Evolutionary conservation across 805 yeast species (phyloP).

Genomic region (Lipomyces orientalis): DNA sequence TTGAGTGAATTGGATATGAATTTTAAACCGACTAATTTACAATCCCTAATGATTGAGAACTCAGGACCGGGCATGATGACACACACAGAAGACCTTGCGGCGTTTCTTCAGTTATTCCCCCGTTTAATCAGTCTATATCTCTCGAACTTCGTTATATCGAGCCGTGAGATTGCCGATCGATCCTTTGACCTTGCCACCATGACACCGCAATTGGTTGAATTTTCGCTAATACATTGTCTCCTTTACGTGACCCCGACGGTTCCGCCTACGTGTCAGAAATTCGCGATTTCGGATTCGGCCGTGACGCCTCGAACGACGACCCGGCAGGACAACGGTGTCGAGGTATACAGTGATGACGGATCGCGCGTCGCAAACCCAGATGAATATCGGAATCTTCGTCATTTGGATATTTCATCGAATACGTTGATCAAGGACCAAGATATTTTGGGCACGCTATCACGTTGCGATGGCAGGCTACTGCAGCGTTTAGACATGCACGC

Average conservation of each 20-base stretch:
- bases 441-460: background rate
- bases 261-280: background rate
- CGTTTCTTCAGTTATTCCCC: background rate
- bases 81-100: background rate
- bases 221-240: background rate
- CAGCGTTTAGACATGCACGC: constrained; percentile 7
- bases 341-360: background rate
- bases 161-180: background rate
- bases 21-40: background rate
- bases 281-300: background rate
- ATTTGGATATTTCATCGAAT: constrained; percentile 7
- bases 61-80: background rate
- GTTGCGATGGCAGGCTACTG: constrained; percentile 14
- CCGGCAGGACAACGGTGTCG: background rate
- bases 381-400: constrained; percentile 9
- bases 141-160: background rate
- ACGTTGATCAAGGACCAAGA: constrained; percentile 14
- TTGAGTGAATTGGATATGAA: background rate
- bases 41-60: background rate
- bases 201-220: background rate
- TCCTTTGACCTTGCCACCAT: background rate
- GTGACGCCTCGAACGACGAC: background rate
- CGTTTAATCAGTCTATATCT: background rate
- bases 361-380: background rate
- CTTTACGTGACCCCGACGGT: background rate